phyloP scores from a whole-genome alignment of 345 rosid genomes.

The Limnanthes douglasii region DNA sequence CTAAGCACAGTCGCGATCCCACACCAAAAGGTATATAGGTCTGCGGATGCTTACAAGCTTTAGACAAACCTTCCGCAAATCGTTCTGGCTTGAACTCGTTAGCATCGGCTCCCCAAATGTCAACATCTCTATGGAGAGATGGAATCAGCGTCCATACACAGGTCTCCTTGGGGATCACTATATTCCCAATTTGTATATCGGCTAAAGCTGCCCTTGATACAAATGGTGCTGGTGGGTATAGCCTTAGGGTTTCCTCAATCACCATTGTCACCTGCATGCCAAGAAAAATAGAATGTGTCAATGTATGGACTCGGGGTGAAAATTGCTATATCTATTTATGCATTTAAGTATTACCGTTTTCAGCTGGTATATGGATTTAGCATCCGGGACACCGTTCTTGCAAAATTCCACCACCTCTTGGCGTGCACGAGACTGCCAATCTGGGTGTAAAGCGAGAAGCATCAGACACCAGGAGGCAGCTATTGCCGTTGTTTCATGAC shows the following conservation, averaged over 20 bases:
- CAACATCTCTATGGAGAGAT: constrained; percentile 45
- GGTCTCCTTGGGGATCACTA: constrained; percentile 41
- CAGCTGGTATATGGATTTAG: constrained; percentile 29
- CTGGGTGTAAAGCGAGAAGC: constrained; percentile 67
- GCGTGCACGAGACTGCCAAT: constrained; percentile 55
- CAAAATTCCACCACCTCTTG: constrained; percentile 30
- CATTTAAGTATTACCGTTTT: constrained; percentile 23
- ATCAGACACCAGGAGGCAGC: constrained; percentile 79
- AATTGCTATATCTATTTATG: background rate
- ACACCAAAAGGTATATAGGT: constrained; percentile 58
- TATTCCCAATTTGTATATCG: constrained; percentile 38
- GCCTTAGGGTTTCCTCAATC: constrained; percentile 47
- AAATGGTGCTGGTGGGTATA: constrained; percentile 54
- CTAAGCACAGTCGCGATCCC: constrained; percentile 68
- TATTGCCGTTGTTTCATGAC: constrained; percentile 63
- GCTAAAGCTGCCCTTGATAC: constrained; percentile 53
- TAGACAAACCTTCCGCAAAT: constrained; percentile 49
- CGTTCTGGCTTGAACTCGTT: constrained; percentile 63
- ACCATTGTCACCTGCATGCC: constrained; percentile 36
- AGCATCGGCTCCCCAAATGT: constrained; percentile 58
- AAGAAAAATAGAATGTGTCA: background rate
- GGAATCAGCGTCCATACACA: constrained; percentile 43
- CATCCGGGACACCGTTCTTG: constrained; percentile 21
- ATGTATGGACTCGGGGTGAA: background rate
- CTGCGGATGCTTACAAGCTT: constrained; percentile 58